These are phyloP conservation scores for Multifurca ochricompacta DNA, from an alignment of 768 basidiomycete genomes.

Conservation along the genomic window DNA sequence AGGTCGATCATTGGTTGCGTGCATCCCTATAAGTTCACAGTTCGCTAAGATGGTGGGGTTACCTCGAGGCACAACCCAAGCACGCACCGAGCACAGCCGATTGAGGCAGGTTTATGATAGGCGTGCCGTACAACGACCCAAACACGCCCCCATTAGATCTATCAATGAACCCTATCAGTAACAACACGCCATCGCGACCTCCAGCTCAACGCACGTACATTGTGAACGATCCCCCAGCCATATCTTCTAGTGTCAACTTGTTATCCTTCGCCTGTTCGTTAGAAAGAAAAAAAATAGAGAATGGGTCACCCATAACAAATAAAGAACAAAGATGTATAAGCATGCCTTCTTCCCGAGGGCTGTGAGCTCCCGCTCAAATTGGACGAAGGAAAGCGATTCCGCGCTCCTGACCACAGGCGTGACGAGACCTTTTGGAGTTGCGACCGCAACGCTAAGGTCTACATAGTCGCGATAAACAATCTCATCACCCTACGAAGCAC, in stretches of 20 bases:
- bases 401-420: conserved; percentile 93
- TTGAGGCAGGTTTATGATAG: conserved; percentile 97
- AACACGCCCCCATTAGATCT: conserved; percentile 99
- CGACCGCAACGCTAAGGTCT: conserved; percentile 92
- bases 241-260: conserved; percentile 94
- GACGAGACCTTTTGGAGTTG: conserved; percentile 95
- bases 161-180: conserved; percentile 14
- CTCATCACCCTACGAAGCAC: conserved; percentile 50
- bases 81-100: conserved; percentile 78
- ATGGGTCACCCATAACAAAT: conserved; percentile 1
- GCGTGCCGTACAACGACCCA: conserved; percentile 95
- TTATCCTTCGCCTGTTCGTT: conserved; percentile 68
- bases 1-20: conserved; percentile 84
- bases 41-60: conserved; percentile 8
- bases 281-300: conserved; percentile 8
- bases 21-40: conserved; percentile 57
- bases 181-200: neutral
- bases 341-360: conserved; percentile 78
- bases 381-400: conserved; percentile 78
- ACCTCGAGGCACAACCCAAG: neutral
- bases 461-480: conserved; percentile 91
- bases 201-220: conserved; percentile 50
- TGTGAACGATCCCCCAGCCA: conserved; percentile 98
- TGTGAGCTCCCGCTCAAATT: conserved; percentile 91
- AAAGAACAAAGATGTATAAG: neutral